phyloP scores from a whole-genome alignment of 2,329 filamentous ascomycete genomes.

The Pseudogymnoascus sp. region DNA sequence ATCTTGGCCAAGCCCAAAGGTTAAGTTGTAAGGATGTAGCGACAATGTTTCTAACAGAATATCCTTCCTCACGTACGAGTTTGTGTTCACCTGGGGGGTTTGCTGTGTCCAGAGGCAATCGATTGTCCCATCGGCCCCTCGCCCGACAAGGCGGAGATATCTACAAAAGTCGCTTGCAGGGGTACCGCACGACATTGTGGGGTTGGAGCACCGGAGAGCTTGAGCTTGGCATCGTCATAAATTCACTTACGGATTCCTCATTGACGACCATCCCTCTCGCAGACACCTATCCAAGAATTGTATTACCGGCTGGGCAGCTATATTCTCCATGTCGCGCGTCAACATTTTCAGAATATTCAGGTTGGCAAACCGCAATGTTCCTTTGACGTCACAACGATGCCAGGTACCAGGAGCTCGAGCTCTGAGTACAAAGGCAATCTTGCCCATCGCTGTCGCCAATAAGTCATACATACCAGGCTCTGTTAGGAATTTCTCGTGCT shows the following conservation, averaged over 20 bases:
- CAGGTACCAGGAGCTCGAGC: not conserved
- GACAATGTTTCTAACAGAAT: not conserved
- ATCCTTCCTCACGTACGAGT: not conserved
- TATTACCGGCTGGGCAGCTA: not conserved
- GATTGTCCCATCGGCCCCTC: not conserved
- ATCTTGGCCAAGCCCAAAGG: conserved; percentile 41
- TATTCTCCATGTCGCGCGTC: not conserved
- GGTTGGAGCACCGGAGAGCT: not conserved
- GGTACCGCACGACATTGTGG: conserved; percentile 3
- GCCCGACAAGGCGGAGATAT: conserved; percentile 3
- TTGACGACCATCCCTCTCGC: not conserved
- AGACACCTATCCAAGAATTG: not conserved
- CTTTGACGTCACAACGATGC: not conserved
- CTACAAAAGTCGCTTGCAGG: conserved; percentile 8
- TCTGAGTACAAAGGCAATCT: not conserved
- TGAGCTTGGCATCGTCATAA: not conserved
- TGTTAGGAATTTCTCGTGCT: not conserved
- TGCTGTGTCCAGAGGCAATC: not conserved
- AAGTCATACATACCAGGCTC: not conserved
- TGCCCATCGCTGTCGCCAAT: not conserved
- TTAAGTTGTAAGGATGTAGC: not conserved
- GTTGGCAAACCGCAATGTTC: conserved; percentile 3
- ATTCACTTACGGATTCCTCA: not conserved
- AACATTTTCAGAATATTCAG: conserved; percentile 8
- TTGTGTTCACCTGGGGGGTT: not conserved